A percentile compares a stretch with the other conserved stretches of the same genome.
Evolutionary conservation across 2,329 filamentous ascomycete species (phyloP).

Genomic region (Trichoderma semiorbis): DNA sequence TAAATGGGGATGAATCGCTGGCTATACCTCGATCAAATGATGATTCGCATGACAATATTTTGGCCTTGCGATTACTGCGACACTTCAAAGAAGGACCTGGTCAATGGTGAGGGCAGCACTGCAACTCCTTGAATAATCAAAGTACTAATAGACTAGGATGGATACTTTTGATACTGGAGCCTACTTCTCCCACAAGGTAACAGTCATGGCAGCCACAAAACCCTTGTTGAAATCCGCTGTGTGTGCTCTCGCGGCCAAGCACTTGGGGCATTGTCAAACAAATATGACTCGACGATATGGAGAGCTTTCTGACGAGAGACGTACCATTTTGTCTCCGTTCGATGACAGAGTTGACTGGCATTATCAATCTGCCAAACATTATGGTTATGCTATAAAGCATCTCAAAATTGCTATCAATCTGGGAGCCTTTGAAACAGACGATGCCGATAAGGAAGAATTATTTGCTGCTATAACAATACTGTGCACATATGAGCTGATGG

Average conservation of each 20-base stretch:
- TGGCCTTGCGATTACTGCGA: background rate
- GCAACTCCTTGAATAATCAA: background rate
- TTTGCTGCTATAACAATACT: constrained; percentile 6
- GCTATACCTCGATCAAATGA: background rate
- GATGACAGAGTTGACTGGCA: constrained; percentile 1
- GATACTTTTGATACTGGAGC: constrained; percentile 10
- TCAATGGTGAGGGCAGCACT: background rate
- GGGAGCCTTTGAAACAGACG: constrained; percentile 1
- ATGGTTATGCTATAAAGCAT: background rate
- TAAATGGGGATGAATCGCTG: background rate
- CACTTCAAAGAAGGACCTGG: constrained; percentile 9
- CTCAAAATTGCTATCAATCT: constrained; percentile 1
- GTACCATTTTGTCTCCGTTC: background rate
- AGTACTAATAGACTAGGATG: background rate
- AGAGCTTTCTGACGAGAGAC: background rate
- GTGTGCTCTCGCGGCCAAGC: constrained; percentile 4
- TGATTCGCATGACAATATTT: background rate
- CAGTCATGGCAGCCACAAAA: constrained; percentile 7
- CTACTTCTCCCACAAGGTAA: constrained; percentile 10
- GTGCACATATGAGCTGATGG: constrained; percentile 8
- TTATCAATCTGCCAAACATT: constrained; percentile 5
- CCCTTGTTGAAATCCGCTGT: constrained; percentile 4
- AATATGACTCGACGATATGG: background rate
- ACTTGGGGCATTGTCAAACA: background rate
- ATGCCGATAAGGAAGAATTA: background rate